A percentile compares a stretch with the other conserved stretches of the same genome.
Conservation (phyloP, 345 rosid genomes). For the Fremontodendron californicum region DNA sequence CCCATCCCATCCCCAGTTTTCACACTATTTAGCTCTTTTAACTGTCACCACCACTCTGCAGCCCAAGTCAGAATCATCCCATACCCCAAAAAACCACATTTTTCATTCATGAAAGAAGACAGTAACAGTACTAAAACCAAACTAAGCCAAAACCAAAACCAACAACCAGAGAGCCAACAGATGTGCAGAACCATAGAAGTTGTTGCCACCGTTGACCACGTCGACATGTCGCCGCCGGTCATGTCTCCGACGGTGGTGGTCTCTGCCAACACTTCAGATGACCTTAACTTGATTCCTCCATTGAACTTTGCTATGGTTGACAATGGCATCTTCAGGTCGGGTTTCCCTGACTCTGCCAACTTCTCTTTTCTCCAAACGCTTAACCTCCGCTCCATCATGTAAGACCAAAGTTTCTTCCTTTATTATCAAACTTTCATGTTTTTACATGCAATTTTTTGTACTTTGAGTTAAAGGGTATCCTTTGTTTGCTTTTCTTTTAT, state of each 20-base stretch:
- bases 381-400: constrained; percentile 95
- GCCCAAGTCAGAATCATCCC: background rate
- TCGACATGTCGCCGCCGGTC: constrained; percentile 21
- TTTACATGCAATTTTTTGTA: constrained; percentile 16
- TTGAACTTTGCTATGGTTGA: constrained; percentile 93
- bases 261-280: constrained; percentile 34
- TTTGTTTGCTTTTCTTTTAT: background rate
- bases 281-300: constrained; percentile 61
- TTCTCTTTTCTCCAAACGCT: constrained; percentile 84
- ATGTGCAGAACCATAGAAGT: constrained; percentile 53
- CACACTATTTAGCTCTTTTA: background rate
- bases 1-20: background rate
- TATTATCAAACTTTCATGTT: background rate
- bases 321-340: constrained; percentile 92
- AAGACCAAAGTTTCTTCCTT: constrained; percentile 22
- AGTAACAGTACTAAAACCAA: background rate
- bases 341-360: constrained; percentile 85
- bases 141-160: background rate
- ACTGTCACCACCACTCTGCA: background rate
- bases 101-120: constrained; percentile 21
- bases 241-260: background rate
- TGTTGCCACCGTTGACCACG: constrained; percentile 44
- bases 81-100: background rate
- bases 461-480: background rate
- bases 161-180: constrained; percentile 1